These are phyloP conservation scores for Coleophoma cylindrospora DNA, from an alignment of 2,329 filamentous ascomycete species.

Conservation along the genomic window DNA sequence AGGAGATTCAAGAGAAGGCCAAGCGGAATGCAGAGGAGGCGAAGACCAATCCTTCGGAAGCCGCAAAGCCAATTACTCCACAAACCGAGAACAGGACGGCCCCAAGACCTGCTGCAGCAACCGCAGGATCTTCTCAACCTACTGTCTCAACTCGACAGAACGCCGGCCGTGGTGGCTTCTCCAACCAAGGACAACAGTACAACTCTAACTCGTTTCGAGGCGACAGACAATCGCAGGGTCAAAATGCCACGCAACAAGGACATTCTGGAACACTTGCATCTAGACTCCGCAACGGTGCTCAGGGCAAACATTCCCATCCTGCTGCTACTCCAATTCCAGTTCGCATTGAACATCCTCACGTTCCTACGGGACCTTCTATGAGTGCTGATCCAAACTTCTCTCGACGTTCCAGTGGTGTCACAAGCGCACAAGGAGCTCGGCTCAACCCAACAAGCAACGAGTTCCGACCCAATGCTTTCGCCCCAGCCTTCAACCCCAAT, in stretches of 20 bases:
- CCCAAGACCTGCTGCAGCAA: conserved; percentile 36
- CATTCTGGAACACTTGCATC: conserved; percentile 14
- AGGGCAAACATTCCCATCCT: conserved; percentile 16
- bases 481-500: conserved; percentile 74
- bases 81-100: conserved; percentile 35
- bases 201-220: conserved; percentile 31
- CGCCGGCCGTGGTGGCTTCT: conserved; percentile 28
- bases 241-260: conserved; percentile 15
- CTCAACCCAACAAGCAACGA: conserved; percentile 66
- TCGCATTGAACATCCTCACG: conserved; percentile 57
- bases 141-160: conserved; percentile 20
- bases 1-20: conserved; percentile 86
- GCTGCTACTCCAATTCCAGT: conserved; percentile 15
- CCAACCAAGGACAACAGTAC: conserved; percentile 35
- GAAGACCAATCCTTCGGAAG: conserved; percentile 38
- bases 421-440: conserved; percentile 47
- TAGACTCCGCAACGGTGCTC: conserved; percentile 17
- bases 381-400: conserved; percentile 45
- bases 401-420: conserved; percentile 46
- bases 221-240: conserved; percentile 17
- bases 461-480: conserved; percentile 81
- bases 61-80: conserved; percentile 38
- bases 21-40: conserved; percentile 66
- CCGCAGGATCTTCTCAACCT: conserved; percentile 33
- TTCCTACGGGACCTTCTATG: conserved; percentile 69